Evolutionary conservation across 768 basidiomycete genomes (phyloP).

Genomic region (Pholiota molesta): DNA sequence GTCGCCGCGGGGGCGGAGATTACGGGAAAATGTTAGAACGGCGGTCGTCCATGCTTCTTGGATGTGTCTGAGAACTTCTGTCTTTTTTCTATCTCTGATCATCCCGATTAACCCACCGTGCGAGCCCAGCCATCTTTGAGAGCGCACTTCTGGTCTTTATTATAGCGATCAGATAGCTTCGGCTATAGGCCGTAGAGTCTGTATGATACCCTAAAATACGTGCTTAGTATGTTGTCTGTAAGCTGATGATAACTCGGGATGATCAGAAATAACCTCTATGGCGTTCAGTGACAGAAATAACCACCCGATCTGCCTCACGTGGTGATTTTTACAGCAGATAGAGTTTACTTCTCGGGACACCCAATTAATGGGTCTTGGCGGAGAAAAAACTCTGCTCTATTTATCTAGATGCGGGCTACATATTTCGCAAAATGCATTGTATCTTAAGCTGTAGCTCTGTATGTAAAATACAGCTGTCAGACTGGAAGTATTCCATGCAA

Average conservation of each 20-base stretch:
- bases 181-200: neutral
- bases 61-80: constrained; percentile 1
- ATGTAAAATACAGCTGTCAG: neutral
- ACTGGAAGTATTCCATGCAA: no score
- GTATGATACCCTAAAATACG: neutral
- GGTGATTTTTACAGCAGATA: neutral
- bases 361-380: neutral
- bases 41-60: neutral
- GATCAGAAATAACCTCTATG: neutral
- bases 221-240: neutral
- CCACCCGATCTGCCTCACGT: neutral
- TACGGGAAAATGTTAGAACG: neutral
- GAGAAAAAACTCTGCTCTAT: neutral
- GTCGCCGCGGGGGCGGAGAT: neutral
- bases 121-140: neutral
- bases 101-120: neutral
- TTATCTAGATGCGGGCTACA: neutral
- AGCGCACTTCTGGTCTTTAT: neutral
- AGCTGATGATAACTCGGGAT: neutral
- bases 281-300: neutral
- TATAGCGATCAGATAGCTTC: constrained; percentile 1
- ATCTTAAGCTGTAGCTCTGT: neutral
- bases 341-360: neutral
- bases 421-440: neutral
- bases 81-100: neutral